Evolutionary conservation across 2,329 filamentous ascomycete species (phyloP).

Genomic region (Ophiostoma pallidulum): DNA sequence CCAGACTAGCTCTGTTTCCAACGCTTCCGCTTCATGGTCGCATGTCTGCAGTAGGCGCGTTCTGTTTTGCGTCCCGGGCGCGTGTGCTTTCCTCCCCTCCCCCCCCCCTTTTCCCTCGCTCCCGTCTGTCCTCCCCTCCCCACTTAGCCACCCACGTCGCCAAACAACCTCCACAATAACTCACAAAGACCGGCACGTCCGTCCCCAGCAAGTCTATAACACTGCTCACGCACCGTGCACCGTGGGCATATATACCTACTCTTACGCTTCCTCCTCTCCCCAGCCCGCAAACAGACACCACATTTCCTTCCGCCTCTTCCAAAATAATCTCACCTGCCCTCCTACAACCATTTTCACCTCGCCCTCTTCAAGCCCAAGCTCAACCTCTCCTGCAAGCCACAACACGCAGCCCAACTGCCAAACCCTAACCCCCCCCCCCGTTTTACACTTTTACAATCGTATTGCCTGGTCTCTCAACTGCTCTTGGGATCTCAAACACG

Average conservation of each 20-base stretch:
- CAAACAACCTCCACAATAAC: conserved; percentile 13
- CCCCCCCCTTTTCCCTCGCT: conserved; percentile 3
- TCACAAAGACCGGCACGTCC: conserved; percentile 9
- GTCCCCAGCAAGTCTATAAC: conserved; percentile 5
- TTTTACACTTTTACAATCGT: not conserved
- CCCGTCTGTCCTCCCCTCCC: conserved; percentile 13
- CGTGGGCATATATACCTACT: not conserved
- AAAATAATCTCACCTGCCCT: not conserved
- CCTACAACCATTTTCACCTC: not conserved
- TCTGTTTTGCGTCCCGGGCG: too few relatives aligned
- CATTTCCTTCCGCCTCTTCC: not conserved
- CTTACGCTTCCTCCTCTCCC: not conserved
- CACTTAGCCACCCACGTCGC: conserved; percentile 13
- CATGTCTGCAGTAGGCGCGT: too few relatives aligned
- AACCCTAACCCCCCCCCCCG: not conserved
- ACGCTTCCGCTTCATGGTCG: too few relatives aligned
- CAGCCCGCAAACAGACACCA: conserved; percentile 3
- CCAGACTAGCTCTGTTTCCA: too few relatives aligned
- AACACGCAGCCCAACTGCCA: not conserved
- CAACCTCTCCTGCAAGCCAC: not conserved
- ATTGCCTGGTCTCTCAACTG: too few relatives aligned
- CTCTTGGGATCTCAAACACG: not conserved
- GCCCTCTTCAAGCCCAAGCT: not conserved
- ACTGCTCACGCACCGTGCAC: conserved; percentile 5
- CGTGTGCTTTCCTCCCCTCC: not conserved